Base-by-base conservation (phyloP, 768 basidiomycete species). In the Rhodotorula graminis region DNA sequence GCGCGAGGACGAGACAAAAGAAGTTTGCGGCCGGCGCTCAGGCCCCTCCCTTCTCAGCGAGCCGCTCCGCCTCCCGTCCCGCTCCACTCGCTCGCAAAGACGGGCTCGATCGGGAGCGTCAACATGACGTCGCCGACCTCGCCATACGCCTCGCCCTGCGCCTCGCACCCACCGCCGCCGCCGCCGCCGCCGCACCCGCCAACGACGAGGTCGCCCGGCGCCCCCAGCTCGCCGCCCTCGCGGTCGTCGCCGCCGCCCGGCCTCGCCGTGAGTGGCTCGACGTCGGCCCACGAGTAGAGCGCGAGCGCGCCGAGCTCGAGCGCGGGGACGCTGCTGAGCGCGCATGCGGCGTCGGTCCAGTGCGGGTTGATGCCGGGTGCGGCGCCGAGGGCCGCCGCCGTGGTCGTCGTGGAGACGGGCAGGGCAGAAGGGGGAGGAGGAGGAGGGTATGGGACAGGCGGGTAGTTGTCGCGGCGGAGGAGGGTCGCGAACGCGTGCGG, bases 41-140 rank as follows among this genome's bases (percentile, higher is more conserved):
- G 9, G 37, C 37, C 37, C 37, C 37, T 37, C 9, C 37, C 37
- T 37, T 9, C 37, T 37, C 37, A 9, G 4, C 44, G 8, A 18
- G 14, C 44, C 44, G 12, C 44, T 6, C 44, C 12, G 2, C 44
- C 11, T 12, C 44, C 44, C 44, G 44, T 12, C 44, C 14, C 53
- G 15, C 4, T n/a, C 56, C 56, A 57, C 33, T 57, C 56, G 56
- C 56, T 31, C 33, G 56, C 33, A 37, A 57, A 61, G 12, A n/a
- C 27, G 44, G 60, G 21, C n/a, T n/a, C 60, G 27, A 61, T 29
- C 60, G 60, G 60, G 15, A 61, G n/a, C 60, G 60, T 61, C 9
- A 61, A 11, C 60, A 37, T 61, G 33, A 33, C 23, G 42, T 60
- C 59, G 23, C 42, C 59, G 42, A 60, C 25, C 5, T 37, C 42